phyloP scores from a whole-genome alignment of 169 alveolate species.

The Besnoitia besnoiti region DNA sequence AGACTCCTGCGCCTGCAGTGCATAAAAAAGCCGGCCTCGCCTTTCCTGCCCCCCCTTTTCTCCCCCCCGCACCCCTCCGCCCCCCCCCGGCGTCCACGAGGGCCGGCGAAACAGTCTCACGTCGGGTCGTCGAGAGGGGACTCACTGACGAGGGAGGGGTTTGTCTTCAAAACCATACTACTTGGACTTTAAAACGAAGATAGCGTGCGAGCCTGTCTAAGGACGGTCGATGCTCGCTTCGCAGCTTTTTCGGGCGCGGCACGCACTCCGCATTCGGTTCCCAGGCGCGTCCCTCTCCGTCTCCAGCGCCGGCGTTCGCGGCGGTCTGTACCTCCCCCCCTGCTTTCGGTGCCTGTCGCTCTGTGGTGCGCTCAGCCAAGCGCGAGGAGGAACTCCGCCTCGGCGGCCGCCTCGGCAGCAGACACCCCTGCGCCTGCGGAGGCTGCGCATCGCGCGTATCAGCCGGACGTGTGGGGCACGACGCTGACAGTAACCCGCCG shows the following conservation, averaged over 20 bases:
- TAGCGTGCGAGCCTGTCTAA: too few relatives aligned
- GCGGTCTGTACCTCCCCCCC: not conserved
- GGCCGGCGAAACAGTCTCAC: too few relatives aligned
- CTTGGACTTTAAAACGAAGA: too few relatives aligned
- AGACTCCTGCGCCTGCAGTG: too few relatives aligned
- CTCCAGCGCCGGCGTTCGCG: not conserved
- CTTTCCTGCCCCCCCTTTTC: not conserved
- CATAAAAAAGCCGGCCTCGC: not conserved
- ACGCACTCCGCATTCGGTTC: not conserved
- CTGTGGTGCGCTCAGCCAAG: not conserved
- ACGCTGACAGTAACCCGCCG: not conserved
- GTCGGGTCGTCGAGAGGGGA: too few relatives aligned
- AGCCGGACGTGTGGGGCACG: slow-evolving; percentile 14
- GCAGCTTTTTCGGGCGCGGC: not conserved
- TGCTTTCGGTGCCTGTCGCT: not conserved
- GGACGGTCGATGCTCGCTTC: not conserved
- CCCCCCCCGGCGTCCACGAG: too few relatives aligned
- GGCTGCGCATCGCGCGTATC: not conserved
- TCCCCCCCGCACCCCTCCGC: not conserved
- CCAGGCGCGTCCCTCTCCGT: not conserved
- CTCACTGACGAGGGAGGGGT: too few relatives aligned
- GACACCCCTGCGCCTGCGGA: not conserved
- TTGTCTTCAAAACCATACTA: too few relatives aligned
- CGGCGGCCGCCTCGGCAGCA: not conserved
- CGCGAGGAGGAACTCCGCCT: not conserved